phyloP scores from a whole-genome alignment of 169 alveolate genomes.

The Eimeria brunetti region DNA sequence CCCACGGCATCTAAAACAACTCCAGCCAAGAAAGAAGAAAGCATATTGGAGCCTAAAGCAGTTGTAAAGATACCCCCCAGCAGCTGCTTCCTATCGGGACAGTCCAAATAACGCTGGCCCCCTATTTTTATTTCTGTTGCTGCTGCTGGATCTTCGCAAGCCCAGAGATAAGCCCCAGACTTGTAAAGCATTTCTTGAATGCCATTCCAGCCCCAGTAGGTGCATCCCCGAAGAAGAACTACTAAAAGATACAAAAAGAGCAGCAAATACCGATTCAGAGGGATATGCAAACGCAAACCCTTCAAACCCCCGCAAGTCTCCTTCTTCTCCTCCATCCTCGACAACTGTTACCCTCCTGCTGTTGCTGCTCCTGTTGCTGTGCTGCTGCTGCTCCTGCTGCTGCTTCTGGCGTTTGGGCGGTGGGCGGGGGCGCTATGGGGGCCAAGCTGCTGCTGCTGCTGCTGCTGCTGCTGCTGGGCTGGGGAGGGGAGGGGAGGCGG shows the following conservation, averaged over 20 bases:
- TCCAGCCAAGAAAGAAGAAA: constrained; percentile 73
- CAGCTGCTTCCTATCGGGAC: constrained; percentile 63
- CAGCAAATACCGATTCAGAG: constrained; percentile 68
- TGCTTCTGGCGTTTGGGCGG: too few relatives aligned
- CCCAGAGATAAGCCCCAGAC: constrained; percentile 81
- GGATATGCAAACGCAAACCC: constrained; percentile 8
- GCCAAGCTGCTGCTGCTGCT: too few relatives aligned
- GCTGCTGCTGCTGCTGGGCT: too few relatives aligned
- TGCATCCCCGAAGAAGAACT: constrained; percentile 76
- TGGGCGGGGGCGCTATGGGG: too few relatives aligned
- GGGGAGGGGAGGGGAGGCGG: too few relatives aligned
- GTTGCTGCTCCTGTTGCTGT: too few relatives aligned
- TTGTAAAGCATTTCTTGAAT: constrained; percentile 81
- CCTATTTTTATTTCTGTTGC: constrained; percentile 46
- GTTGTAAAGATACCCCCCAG: constrained; percentile 69
- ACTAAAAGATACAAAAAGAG: constrained; percentile 55
- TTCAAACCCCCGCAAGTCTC: constrained; percentile 16
- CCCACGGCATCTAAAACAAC: constrained; percentile 70
- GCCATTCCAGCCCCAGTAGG: constrained; percentile 84
- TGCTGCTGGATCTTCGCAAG: background rate
- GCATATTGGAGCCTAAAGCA: constrained; percentile 61
- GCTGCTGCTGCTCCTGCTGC: too few relatives aligned
- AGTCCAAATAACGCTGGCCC: constrained; percentile 39
- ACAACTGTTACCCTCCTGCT: background rate
- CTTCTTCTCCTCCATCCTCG: constrained; percentile 8